Conservation (phyloP, 495 filamentous ascomycete species). For the Pyrenula massariospora region DNA sequence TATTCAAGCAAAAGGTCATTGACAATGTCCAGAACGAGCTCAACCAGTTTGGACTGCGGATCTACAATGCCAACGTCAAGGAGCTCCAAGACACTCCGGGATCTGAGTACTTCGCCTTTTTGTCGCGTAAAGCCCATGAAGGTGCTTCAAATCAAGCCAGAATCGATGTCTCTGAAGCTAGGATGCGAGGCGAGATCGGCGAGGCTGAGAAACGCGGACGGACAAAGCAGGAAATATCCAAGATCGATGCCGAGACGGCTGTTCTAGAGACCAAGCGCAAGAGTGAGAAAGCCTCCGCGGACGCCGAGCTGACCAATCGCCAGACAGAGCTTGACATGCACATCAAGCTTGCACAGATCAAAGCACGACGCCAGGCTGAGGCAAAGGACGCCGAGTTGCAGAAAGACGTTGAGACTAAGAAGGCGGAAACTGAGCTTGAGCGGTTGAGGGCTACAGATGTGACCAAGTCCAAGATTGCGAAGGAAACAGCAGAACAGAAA, state of each 20-base stretch:
- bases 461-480: slow-evolving; percentile 60
- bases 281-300: slow-evolving; percentile 64
- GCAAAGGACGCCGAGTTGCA: slow-evolving; percentile 63
- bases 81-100: slow-evolving; percentile 70
- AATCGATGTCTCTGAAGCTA: slow-evolving; percentile 69
- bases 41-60: slow-evolving; percentile 9
- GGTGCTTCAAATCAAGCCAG: slow-evolving; percentile 69
- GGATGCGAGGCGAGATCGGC: slow-evolving; percentile 66
- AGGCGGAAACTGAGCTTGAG: slow-evolving; percentile 68
- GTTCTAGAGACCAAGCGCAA: slow-evolving; percentile 75
- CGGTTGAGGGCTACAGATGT: slow-evolving; percentile 64
- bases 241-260: slow-evolving; percentile 71
- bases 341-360: slow-evolving; percentile 60
- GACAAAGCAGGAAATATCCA: slow-evolving; percentile 68
- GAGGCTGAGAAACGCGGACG: slow-evolving; percentile 66
- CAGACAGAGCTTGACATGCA: slow-evolving; percentile 60
- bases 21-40: slow-evolving; percentile 60
- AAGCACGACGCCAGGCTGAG: slow-evolving; percentile 58
- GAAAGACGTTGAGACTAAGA: slow-evolving; percentile 60
- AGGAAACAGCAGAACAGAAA: slow-evolving; percentile 60
- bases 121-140: slow-evolving; percentile 72
- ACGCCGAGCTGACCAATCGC: slow-evolving; percentile 56
- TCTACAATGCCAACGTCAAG: slow-evolving; percentile 72
- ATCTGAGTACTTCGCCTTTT: slow-evolving; percentile 65
- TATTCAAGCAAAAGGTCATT: slow-evolving; percentile 61